Evolutionary conservation across 2,329 filamentous ascomycete species (phyloP), one percentile per base, ranked within the genome.

Genomic region (Trichophaea hybrida): DNA sequence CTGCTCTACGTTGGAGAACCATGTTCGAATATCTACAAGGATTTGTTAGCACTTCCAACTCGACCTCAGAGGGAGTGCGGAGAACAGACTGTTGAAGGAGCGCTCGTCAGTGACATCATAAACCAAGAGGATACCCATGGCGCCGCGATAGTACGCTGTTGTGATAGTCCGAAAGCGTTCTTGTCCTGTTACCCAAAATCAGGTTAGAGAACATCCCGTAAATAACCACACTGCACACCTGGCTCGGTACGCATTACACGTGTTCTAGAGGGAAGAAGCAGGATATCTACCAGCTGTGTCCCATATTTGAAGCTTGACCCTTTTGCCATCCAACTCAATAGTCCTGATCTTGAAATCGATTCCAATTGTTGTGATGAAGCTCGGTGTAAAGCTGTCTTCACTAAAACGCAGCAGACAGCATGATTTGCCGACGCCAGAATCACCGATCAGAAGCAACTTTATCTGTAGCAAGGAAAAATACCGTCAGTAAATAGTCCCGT

Each of bases 281-380:
- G 24, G 24, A 44, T 50, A 61, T 59, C 44, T 65, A 69, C 67
- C 93, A 57, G 93, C 93, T 32, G 93, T 98, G 72, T 98, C 93
- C 93, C 93, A 98, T 75, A 98, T 98, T 78, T 98, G 93, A 72
- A 98, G 77, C 80, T 98, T 98, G 70, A 98, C 93, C 65, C 91
- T 82, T 82, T 98, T 98, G 73, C 91, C 91, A 75, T 98, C 93
- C 68, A 98, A 80, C 77, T 98, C 93, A 76, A 98, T 98, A 66
- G 93, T 98, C 68, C 93, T 83, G 73, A 98, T 98, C 81, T 98
- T 98, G 79, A 98, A 98, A 77, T 98, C 93, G 77, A 98, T 97
- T 69, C 93, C 93, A 75, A 98, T 98, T 65, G 93, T 98, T 64
- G 90, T 95, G 78, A 96, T 96, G 79, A 95, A 96, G 69, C 88